Conservation (phyloP, 164 flowering plant species). For the Vitis vinifera region ASM3070453v1 NC_081819.1:23241501-23242000, state of each 20-base stretch:
- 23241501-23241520: conserved; percentile 97
- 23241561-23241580: neutral
- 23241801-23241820: neutral
- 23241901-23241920: neutral
- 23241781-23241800: neutral
- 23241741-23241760: conserved; percentile 99
- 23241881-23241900: neutral
- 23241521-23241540: conserved; percentile 97
- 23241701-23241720: conserved; percentile 99
- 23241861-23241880: neutral
- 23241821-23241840: neutral
- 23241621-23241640: conserved; percentile 71
- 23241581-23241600: neutral
- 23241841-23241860: neutral
- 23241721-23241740: conserved; percentile 99
- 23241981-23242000: neutral
- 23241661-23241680: conserved; percentile 98
- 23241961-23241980: neutral
- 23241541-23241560: conserved; percentile 13
- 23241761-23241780: conserved; percentile 52
- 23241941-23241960: neutral
- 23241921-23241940: neutral
- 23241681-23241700: conserved; percentile 99
- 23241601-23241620: neutral
- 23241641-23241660: conserved; percentile 99